These are phyloP conservation scores for Adiantum capillusveneris DNA, from an alignment of 75 land plant genomes.

Conservation along the genomic window DNA sequence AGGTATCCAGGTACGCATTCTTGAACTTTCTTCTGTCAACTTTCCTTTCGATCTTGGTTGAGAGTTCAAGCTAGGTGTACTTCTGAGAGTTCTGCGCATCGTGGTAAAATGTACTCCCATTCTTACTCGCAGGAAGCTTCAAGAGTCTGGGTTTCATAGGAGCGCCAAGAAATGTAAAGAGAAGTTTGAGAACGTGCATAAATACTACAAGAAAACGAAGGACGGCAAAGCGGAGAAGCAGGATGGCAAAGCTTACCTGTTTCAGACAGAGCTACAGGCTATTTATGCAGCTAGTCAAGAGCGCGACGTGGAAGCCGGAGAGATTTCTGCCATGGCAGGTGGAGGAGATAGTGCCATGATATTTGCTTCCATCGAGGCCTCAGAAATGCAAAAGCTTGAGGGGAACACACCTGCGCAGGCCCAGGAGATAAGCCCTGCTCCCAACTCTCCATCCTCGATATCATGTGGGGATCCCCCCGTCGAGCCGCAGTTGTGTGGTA, in stretches of 20 bases:
- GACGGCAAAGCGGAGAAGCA: slow-evolving; percentile 14
- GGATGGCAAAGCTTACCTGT: slow-evolving; percentile 22
- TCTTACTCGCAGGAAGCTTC: slow-evolving; percentile 16
- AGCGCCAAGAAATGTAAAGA: slow-evolving; percentile 30
- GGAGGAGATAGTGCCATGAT: background rate
- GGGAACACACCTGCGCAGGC: background rate
- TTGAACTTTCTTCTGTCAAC: no score
- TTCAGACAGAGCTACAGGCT: slow-evolving; percentile 38
- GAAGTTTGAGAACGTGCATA: slow-evolving; percentile 17
- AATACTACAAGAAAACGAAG: slow-evolving; percentile 20
- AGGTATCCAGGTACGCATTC: no score
- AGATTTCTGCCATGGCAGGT: background rate
- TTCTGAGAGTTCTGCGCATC: no score
- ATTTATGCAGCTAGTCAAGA: slow-evolving; percentile 14
- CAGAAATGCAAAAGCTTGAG: background rate
- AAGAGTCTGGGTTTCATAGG: slow-evolving; percentile 19
- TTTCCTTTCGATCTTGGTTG: no score
- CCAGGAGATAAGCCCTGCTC: background rate
- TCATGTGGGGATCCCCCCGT: no score
- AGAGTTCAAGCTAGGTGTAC: no score
- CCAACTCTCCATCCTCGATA: no score
- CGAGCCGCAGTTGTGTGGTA: slow-evolving; percentile 1
- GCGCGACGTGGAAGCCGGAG: background rate
- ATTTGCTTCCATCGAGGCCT: background rate
- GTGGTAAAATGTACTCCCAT: no score